Evolutionary conservation across 1,284 basidiomycete species (phyloP).

Genomic region (Ceratobasidium theobromae): DNA sequence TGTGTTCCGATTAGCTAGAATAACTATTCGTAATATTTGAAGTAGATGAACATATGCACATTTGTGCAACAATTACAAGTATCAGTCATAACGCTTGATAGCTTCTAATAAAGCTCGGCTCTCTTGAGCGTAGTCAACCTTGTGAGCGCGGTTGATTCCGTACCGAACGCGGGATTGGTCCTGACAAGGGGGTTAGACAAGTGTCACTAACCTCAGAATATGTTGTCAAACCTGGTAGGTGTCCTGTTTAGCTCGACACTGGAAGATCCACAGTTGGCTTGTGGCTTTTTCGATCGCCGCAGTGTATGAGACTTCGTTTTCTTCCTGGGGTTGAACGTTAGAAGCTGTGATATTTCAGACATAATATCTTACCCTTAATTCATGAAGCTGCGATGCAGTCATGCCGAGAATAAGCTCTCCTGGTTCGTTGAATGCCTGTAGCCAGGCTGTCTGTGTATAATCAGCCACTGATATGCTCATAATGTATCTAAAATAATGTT

Average conservation of each 20-base stretch:
- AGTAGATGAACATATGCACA: slow-evolving; percentile 12
- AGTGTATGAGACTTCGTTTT: slow-evolving; percentile 65
- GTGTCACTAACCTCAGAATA: neutral
- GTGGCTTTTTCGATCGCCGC: slow-evolving; percentile 64
- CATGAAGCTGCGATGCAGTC: slow-evolving; percentile 77
- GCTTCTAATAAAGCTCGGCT: slow-evolving; percentile 58
- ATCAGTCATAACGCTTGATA: slow-evolving; percentile 40
- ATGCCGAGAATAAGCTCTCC: slow-evolving; percentile 77
- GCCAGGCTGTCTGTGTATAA: slow-evolving; percentile 86
- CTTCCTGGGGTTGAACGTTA: no score
- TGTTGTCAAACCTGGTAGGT: slow-evolving; percentile 70
- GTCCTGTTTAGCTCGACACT: slow-evolving; percentile 86
- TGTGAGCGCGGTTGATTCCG: slow-evolving; percentile 66
- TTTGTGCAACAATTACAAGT: neutral
- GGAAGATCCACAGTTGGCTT: slow-evolving; percentile 78
- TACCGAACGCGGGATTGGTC: slow-evolving; percentile 80
- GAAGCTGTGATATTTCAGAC: no score
- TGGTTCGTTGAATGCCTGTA: slow-evolving; percentile 95
- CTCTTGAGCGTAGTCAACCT: slow-evolving; percentile 75
- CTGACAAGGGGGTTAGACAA: slow-evolving; percentile 46
- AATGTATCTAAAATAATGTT: slow-evolving; percentile 67
- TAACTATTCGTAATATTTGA: neutral
- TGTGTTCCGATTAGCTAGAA: neutral
- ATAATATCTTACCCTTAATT: slow-evolving; percentile 61
- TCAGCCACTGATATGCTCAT: slow-evolving; percentile 88